Evolutionary conservation across 2,329 filamentous ascomycete genomes (phyloP), one percentile per base, ranked within the genome.

Genomic region (Chaetomium strumarium): DNA sequence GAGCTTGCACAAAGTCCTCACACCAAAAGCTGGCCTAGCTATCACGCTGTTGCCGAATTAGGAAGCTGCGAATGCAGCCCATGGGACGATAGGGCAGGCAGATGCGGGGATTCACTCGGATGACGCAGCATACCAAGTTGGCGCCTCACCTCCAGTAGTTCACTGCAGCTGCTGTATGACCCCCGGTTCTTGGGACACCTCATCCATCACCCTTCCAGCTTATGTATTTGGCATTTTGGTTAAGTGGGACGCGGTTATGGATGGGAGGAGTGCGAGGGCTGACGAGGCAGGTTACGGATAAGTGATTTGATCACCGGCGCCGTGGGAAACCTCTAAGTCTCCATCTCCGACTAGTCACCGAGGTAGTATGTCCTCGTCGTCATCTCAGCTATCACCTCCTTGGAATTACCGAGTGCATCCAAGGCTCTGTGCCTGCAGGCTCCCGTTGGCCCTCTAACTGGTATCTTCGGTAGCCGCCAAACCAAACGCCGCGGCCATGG

Each of bases 401-500:
- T 20, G 13, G n/a, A 14, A 16, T 36, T 36, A 42, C 36, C n/a
- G n/a, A n/a, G 36, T 53, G 43, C 29, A 49, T 51, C 52, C 52
- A 46, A 51, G 31, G 45, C 39, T 46, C 44, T 29, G 31, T 33
- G 34, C 43, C 40, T 34, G 30, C 30, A 46, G 19, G 44, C 44
- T 49, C 48, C 43, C 38, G 40, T 45, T 40, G 39, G 30, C 19
- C 38, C 41, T 55, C 57, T 57, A 55, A 51, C 50, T 59, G 58
- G 58, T 59, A 60, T 60, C 55, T 56, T 51, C 49, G n/a, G 38
- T 19, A 30, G 39, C 50, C 36, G 40, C 47, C 47, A 31, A 40
- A 56, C 51, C 57, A 58, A 60, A 60, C 60, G 60, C 60, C 60
- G 44, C 29, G 51, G 51, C 54, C 36, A 56, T n/a, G 56, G 49